These are phyloP conservation scores for Simplicillium aogashimaense DNA, from an alignment of 2,329 filamentous ascomycete genomes.

Conservation along the genomic window DNA sequence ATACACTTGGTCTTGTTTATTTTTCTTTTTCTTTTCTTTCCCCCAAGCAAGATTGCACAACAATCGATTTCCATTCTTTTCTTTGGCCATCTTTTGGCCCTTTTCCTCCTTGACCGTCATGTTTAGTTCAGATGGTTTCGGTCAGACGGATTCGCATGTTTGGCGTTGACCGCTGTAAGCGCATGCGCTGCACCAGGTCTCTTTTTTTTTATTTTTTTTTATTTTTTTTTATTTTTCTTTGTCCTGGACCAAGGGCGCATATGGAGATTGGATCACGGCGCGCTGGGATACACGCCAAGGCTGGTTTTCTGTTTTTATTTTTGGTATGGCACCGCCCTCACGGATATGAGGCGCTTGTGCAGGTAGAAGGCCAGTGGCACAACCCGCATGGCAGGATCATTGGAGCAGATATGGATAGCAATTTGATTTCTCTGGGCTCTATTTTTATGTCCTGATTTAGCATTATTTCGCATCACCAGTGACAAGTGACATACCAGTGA, in stretches of 20 bases:
- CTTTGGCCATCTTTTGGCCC: neutral
- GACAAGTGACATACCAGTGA: neutral
- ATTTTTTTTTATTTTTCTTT: slow-evolving; percentile 2
- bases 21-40: slow-evolving; percentile 1
- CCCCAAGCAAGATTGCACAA: too few relatives aligned
- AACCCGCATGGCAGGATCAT: slow-evolving; percentile 5
- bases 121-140: slow-evolving; percentile 10
- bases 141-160: slow-evolving; percentile 16
- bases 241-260: neutral
- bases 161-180: slow-evolving; percentile 12
- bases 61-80: slow-evolving; percentile 1
- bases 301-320: slow-evolving; percentile 2
- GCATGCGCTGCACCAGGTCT: neutral
- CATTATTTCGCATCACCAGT: too few relatives aligned
- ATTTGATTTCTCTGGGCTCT: too few relatives aligned
- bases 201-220: slow-evolving; percentile 5
- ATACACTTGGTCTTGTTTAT: slow-evolving; percentile 5
- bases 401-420: too few relatives aligned
- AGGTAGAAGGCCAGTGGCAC: slow-evolving; percentile 4
- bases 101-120: slow-evolving; percentile 1
- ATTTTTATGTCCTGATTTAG: too few relatives aligned
- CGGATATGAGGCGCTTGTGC: too few relatives aligned
- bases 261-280: slow-evolving; percentile 1
- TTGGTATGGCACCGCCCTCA: neutral
- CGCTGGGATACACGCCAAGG: slow-evolving; percentile 5